Evolutionary conservation across 257 asterid species (phyloP).

Genomic region (Solanum peruvianum): DNA sequence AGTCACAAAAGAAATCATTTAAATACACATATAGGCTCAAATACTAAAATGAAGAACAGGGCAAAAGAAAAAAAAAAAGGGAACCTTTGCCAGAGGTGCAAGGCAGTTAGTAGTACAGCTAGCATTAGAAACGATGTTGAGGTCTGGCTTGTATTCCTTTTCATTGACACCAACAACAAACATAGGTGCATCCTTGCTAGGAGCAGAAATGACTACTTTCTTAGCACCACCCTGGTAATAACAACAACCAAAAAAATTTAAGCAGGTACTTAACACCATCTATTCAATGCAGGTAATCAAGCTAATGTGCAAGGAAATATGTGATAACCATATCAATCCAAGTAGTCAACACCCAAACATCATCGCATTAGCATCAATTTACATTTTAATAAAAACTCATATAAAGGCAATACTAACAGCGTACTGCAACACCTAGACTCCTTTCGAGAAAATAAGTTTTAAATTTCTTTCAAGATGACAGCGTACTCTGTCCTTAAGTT

Average conservation of each 20-base stretch:
- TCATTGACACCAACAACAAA: conserved; percentile 84
- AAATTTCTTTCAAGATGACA: not conserved
- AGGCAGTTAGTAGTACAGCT: conserved; percentile 88
- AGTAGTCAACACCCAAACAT: not conserved
- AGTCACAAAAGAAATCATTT: not conserved
- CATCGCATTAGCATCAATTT: not conserved
- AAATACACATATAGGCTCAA: not conserved
- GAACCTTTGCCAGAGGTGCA: conserved; percentile 80
- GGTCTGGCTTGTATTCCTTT: conserved; percentile 51
- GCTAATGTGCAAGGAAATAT: not conserved
- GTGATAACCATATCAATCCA: not conserved
- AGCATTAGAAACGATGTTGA: conserved; percentile 67
- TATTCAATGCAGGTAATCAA: not conserved
- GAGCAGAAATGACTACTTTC: conserved; percentile 73
- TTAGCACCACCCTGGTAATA: conserved; percentile 64
- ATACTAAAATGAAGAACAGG: not conserved
- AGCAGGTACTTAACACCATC: not conserved
- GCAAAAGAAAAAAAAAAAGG: not conserved
- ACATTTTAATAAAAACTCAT: not conserved
- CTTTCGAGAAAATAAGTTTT: not conserved
- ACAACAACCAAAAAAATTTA: not conserved
- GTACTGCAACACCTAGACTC: not conserved
- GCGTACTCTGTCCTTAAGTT: not conserved
- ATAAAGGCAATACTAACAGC: not conserved
- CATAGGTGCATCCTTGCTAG: conserved; percentile 83